phyloP scores from a whole-genome alignment of 345 rosid species.

The Turritis glabra region DNA sequence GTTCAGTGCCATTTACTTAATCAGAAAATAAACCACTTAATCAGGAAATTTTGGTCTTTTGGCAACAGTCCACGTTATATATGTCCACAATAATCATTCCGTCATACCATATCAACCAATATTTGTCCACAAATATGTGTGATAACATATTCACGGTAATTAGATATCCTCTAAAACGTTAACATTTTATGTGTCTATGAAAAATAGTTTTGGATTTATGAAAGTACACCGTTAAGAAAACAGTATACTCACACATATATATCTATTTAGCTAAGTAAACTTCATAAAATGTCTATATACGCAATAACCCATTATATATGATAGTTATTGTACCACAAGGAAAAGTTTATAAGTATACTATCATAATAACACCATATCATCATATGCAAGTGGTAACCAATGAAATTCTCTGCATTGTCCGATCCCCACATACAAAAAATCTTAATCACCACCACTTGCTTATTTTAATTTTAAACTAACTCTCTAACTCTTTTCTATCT shows the following conservation, averaged over 20 bases:
- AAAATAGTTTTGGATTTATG: no score
- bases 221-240: no score
- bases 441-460: not conserved
- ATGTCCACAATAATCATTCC: no score
- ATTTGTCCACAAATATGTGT: no score
- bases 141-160: no score
- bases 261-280: no score
- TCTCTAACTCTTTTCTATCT: not conserved
- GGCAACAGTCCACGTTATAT: not conserved
- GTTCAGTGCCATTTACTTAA: not conserved
- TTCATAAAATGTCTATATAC: no score
- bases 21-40: not conserved
- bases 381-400: conserved; percentile 3
- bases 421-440: conserved; percentile 6
- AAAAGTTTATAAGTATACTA: not conserved
- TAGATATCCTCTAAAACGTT: no score
- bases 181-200: no score
- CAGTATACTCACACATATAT: no score
- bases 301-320: not conserved
- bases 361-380: not conserved
- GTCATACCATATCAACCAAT: no score
- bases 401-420: not conserved
- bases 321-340: no score
- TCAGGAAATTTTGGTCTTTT: not conserved
- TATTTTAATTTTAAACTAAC: not conserved